Conservation (phyloP, 169 alveolate species). For the Babesia caballi region DNA sequence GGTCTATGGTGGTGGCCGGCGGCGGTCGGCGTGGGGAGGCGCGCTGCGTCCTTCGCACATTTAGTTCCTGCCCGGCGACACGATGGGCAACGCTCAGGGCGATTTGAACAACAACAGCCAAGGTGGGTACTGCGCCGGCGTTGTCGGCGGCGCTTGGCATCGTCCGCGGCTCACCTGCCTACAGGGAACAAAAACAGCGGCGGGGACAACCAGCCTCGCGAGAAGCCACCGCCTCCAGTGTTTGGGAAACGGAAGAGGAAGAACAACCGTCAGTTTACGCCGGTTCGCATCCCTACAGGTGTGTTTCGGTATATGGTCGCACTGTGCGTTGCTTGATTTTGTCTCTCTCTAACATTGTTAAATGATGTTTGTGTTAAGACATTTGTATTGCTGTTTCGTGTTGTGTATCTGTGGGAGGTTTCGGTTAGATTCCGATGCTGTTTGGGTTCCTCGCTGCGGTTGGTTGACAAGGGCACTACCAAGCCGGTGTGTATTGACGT, state of each 20-base stretch:
- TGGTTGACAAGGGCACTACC: no score
- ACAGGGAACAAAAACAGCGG: conserved; percentile 20
- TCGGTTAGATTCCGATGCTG: no score
- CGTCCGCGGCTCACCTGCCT: not conserved
- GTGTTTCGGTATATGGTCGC: not conserved
- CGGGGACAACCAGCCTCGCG: conserved; percentile 17
- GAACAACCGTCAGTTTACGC: conserved; percentile 46
- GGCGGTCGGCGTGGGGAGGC: conserved; percentile 29
- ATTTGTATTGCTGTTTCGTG: not conserved
- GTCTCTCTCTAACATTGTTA: not conserved
- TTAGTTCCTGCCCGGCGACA: not conserved
- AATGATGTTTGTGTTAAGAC: not conserved
- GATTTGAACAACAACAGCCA: conserved; percentile 16
- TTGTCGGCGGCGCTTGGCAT: not conserved
- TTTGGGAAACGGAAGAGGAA: conserved; percentile 62
- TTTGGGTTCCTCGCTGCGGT: no score
- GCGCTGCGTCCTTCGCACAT: not conserved
- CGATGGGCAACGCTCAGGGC: conserved; percentile 64
- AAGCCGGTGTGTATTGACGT: no score
- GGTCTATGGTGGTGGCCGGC: not conserved
- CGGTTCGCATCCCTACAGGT: conserved; percentile 65
- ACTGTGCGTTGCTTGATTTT: not conserved
- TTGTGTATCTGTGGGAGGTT: not conserved
- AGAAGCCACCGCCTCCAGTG: conserved; percentile 44
- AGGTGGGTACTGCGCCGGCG: conserved; percentile 5